Evolutionary conservation across 75 land plant species (phyloP).

Genomic region (Isoetes taiwanensis): DNA sequence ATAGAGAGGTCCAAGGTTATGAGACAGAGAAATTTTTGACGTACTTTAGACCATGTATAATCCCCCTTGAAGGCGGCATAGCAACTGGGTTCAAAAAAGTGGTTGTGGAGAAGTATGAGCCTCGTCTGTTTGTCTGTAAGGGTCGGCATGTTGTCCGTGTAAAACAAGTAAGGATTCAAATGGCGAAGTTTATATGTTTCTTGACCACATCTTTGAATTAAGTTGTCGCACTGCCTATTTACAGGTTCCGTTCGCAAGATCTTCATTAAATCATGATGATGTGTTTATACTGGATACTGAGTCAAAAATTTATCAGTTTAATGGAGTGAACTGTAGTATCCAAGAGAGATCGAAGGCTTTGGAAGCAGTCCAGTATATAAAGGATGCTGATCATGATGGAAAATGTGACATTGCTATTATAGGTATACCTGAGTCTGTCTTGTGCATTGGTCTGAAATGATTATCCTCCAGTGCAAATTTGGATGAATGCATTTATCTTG

Average conservation of each 20-base stretch:
- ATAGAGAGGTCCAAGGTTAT: constrained; percentile 65
- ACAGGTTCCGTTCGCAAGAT: constrained; percentile 71
- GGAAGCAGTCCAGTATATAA: constrained; percentile 70
- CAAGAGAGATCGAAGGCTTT: constrained; percentile 79
- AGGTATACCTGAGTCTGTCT: constrained; percentile 25
- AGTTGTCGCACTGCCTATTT: no score
- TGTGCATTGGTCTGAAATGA: not conserved
- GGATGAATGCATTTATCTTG: not conserved
- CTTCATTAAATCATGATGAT: constrained; percentile 83
- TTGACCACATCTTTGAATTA: no score
- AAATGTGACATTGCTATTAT: constrained; percentile 75
- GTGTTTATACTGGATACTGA: constrained; percentile 73
- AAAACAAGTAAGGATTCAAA: constrained; percentile 37
- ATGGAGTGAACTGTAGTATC: constrained; percentile 72
- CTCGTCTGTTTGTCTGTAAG: constrained; percentile 49
- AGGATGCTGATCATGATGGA: constrained; percentile 71
- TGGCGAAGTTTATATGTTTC: not conserved
- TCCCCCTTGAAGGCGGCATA: constrained; percentile 74
- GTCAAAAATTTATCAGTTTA: constrained; percentile 74
- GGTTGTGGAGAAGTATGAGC: constrained; percentile 65
- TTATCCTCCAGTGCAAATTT: not conserved
- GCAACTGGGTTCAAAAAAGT: constrained; percentile 67
- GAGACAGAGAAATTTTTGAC: constrained; percentile 79
- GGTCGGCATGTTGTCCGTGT: constrained; percentile 56
- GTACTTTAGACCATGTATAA: constrained; percentile 73